Evolutionary conservation across 2,329 filamentous ascomycete genomes (phyloP).

Genomic region (Cladosporium sp.): DNA sequence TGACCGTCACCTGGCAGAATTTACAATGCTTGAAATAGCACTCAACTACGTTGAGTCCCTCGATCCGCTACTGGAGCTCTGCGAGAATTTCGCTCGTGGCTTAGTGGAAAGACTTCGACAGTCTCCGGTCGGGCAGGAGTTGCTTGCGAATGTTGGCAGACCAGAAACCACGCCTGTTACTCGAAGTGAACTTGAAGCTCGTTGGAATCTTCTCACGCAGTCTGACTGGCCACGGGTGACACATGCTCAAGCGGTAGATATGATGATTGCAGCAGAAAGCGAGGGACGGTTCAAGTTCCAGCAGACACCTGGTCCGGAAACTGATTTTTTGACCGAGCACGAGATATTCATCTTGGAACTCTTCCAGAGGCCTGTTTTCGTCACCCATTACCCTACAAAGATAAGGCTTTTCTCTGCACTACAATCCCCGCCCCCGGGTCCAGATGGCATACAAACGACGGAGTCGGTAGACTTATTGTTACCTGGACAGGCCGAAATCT

Average conservation of each 20-base stretch:
- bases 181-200: not conserved
- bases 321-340: not conserved
- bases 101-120: not conserved
- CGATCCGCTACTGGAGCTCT: not conserved
- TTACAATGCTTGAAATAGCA: not conserved
- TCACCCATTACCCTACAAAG: slow-evolving; percentile 1
- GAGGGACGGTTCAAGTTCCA: not conserved
- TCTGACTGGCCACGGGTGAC: not conserved
- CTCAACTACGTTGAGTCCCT: not conserved
- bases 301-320: not conserved
- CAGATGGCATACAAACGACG: not conserved
- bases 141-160: not conserved
- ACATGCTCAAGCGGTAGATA: not conserved
- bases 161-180: not conserved
- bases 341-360: not conserved
- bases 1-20: not conserved
- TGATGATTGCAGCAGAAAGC: not conserved
- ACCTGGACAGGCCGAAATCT: not conserved
- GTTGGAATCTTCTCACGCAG: not conserved
- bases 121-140: not conserved
- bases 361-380: not conserved
- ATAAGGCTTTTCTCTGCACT: not conserved
- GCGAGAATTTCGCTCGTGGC: not conserved
- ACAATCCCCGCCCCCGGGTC: not conserved
- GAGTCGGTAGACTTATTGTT: not conserved